phyloP scores from a whole-genome alignment of 495 filamentous ascomycete genomes.

The Hypoxylon trugodes region DNA sequence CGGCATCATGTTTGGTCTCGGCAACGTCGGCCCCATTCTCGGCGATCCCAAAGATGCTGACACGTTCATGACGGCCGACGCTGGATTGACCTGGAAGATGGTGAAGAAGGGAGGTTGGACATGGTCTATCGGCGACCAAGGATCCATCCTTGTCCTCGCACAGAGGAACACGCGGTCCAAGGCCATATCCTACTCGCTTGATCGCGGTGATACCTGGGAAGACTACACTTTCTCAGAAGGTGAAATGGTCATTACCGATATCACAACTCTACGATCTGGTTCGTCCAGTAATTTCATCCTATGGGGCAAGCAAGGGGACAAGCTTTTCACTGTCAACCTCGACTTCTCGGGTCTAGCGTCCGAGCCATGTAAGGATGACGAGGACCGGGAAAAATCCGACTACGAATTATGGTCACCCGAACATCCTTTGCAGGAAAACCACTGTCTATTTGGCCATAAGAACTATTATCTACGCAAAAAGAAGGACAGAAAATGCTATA shows the following conservation, averaged over 20 bases:
- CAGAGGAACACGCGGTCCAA: constrained; percentile 66
- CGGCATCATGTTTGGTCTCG: constrained; percentile 88
- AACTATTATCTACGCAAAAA: constrained; percentile 93
- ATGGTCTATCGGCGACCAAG: constrained; percentile 96
- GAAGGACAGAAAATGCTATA: constrained; percentile 75
- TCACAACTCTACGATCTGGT: constrained; percentile 89
- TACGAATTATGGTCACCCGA: constrained; percentile 86
- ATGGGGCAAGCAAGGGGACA: constrained; percentile 72
- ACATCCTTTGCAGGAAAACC: constrained; percentile 75
- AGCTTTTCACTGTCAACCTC: constrained; percentile 75
- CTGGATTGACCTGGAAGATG: constrained; percentile 85
- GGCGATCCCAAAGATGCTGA: constrained; percentile 68
- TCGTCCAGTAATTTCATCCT: constrained; percentile 88
- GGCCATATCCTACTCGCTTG: constrained; percentile 75
- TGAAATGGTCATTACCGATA: constrained; percentile 73
- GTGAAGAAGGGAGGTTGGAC: constrained; percentile 85
- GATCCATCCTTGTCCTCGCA: constrained; percentile 88
- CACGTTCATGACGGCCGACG: constrained; percentile 89
- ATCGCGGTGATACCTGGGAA: constrained; percentile 80
- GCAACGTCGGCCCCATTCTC: constrained; percentile 84
- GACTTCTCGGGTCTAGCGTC: constrained; percentile 85
- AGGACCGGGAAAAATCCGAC: constrained; percentile 67
- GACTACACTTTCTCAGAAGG: constrained; percentile 75
- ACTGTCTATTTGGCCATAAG: constrained; percentile 92
- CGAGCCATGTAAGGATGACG: constrained; percentile 71